These are phyloP conservation scores for Calamus simplicifolius DNA, from an alignment of 176 grass and related monocot species.

Conservation along the genomic window DNA sequence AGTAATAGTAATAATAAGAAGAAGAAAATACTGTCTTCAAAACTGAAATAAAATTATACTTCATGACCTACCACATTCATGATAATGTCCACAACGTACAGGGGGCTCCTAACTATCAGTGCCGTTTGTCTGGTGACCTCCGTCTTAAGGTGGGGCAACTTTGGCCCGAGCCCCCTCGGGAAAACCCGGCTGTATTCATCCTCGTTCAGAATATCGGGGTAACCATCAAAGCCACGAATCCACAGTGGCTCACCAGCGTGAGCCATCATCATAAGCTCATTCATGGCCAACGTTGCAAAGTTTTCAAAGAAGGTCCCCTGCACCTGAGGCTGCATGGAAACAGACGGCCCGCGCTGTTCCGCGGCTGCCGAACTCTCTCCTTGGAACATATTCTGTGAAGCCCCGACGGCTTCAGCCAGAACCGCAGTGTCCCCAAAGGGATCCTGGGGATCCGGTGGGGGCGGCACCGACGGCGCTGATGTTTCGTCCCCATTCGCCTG, in stretches of 20 bases:
- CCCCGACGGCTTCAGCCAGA: not conserved
- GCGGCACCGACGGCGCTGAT: too few species aligned
- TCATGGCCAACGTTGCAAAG: constrained; percentile 25
- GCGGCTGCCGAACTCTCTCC: too few species aligned
- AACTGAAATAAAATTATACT: not conserved
- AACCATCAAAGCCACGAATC: constrained; percentile 18
- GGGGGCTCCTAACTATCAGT: constrained; percentile 25
- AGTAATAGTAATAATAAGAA: too few species aligned
- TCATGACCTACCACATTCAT: constrained; percentile 51
- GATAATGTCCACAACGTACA: constrained; percentile 21
- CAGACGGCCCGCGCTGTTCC: too few species aligned
- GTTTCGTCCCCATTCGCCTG: too few species aligned
- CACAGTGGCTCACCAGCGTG: constrained; percentile 29
- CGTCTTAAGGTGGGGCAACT: not conserved
- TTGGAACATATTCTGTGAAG: too few species aligned
- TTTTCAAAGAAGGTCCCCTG: not conserved
- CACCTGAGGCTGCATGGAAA: not conserved
- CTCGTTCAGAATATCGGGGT: constrained; percentile 29
- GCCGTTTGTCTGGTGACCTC: constrained; percentile 43
- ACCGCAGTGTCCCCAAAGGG: too few species aligned
- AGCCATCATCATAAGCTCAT: constrained; percentile 26
- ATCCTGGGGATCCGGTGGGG: too few species aligned
- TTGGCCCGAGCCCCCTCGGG: constrained; percentile 1
- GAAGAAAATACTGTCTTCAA: not conserved
- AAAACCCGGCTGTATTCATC: constrained; percentile 22